Evolutionary conservation across 768 basidiomycete species (phyloP).

Genomic region (Rhizopogon vulgaris): DNA sequence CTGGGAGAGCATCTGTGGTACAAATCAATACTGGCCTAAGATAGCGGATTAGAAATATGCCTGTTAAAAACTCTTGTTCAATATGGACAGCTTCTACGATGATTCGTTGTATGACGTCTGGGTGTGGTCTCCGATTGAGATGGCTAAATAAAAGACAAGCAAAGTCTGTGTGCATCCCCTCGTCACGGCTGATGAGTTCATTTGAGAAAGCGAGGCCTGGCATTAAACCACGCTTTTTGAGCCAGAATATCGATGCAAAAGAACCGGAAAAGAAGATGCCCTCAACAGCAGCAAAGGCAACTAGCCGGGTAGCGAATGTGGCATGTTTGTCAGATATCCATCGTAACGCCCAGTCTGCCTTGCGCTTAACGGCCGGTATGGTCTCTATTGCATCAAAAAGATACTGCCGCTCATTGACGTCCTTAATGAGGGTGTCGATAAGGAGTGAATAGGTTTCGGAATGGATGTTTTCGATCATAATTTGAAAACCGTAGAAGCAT

Average conservation of each 20-base stretch:
- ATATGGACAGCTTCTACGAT: constrained; percentile 81
- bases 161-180: constrained; percentile 96
- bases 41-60: constrained; percentile 28
- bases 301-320: constrained; percentile 81
- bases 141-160: constrained; percentile 87
- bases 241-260: constrained; percentile 92
- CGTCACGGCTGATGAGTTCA: constrained; percentile 92
- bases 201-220: constrained; percentile 97
- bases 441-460: constrained; percentile 95
- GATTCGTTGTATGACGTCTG: constrained; percentile 62
- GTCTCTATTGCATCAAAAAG: constrained; percentile 93
- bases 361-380: constrained; percentile 86
- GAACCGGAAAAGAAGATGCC: constrained; percentile 96
- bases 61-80: constrained; percentile 81
- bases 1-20: constrained; percentile 74
- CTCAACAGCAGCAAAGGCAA: constrained; percentile 94
- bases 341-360: constrained; percentile 90
- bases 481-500: constrained; percentile 96
- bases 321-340: constrained; percentile 85
- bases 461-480: constrained; percentile 99
- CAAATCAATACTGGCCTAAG: neutral
- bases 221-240: constrained; percentile 96
- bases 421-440: constrained; percentile 92
- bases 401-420: constrained; percentile 62
- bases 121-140: constrained; percentile 74